Evolutionary conservation across 176 grass and related monocot genomes (phyloP).

Genomic region (Triticum monococcum): DNA sequence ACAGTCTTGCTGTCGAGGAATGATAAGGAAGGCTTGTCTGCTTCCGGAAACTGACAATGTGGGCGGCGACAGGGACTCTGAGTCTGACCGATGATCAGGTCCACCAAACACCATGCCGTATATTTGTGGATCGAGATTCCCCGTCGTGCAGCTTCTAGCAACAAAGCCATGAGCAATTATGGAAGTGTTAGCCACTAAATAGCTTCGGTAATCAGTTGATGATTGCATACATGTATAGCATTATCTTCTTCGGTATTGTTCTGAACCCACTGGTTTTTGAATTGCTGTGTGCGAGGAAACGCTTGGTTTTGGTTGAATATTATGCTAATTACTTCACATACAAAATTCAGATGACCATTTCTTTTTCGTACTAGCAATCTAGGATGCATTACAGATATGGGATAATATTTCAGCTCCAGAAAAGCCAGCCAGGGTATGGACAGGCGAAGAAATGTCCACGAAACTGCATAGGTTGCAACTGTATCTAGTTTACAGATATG

Average conservation of each 20-base stretch:
- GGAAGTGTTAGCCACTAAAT: neutral
- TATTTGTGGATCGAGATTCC: slow-evolving; percentile 20
- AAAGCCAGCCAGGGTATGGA: neutral
- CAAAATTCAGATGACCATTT: neutral
- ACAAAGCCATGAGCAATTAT: neutral
- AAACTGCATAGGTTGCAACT: neutral
- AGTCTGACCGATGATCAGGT: neutral
- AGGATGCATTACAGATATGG: neutral
- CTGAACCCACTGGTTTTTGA: neutral
- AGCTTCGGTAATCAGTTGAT: neutral
- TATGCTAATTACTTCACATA: neutral
- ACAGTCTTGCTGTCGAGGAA: slow-evolving; percentile 48
- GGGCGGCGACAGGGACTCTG: neutral
- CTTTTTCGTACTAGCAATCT: neutral
- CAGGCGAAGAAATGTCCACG: neutral
- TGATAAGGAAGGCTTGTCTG: slow-evolving; percentile 37
- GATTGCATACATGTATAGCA: neutral
- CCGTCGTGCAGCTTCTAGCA: neutral
- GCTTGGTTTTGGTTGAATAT: no score
- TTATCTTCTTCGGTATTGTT: neutral
- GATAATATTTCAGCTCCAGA: neutral
- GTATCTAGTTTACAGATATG: neutral
- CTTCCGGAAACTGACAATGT: slow-evolving; percentile 17
- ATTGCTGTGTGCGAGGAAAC: neutral
- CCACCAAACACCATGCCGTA: slow-evolving; percentile 6